Percentiles rank a stretch among this genome's conserved stretches.
These are phyloP conservation scores for Aphanomyces stellatus DNA, from an alignment of 352 stramenopile genomes.

Conservation along the genomic window DNA sequence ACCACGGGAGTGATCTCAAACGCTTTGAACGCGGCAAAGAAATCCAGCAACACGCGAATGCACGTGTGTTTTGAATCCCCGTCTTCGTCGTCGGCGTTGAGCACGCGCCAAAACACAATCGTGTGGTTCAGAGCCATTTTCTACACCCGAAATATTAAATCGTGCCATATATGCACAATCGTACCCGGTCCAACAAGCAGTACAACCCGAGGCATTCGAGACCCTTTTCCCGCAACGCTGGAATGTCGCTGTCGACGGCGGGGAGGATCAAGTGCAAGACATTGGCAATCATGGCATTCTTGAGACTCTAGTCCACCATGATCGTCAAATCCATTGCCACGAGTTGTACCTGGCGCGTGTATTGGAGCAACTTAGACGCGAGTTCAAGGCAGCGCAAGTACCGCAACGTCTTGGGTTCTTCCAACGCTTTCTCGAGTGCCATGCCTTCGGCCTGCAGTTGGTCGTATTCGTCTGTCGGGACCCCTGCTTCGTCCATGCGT, in stretches of 20 bases:
- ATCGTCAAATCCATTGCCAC: neutral
- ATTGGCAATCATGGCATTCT: constrained; percentile 51
- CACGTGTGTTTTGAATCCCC: constrained; percentile 69
- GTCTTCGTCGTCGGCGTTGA: constrained; percentile 74
- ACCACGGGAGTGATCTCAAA: constrained; percentile 8
- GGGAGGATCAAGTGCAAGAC: constrained; percentile 69
- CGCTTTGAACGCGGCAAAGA: constrained; percentile 25
- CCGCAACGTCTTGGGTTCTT: constrained; percentile 57
- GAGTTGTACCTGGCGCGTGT: constrained; percentile 27
- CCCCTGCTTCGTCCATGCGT: constrained; percentile 41
- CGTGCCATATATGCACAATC: neutral
- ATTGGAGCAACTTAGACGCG: constrained; percentile 56
- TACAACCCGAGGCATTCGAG: constrained; percentile 69
- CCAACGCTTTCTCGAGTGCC: constrained; percentile 49
- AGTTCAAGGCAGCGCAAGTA: constrained; percentile 71
- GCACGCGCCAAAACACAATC: constrained; percentile 66
- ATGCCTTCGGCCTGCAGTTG: constrained; percentile 56
- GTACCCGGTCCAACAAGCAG: constrained; percentile 50
- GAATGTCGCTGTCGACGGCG: constrained; percentile 66
- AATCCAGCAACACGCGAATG: constrained; percentile 44
- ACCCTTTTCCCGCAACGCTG: constrained; percentile 54
- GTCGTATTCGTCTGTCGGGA: constrained; percentile 49
- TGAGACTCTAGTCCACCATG: constrained; percentile 32
- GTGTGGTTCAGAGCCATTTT: constrained; percentile 55
- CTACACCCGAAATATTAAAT: neutral